These are phyloP conservation scores for Colletotrichum camelliae DNA, from an alignment of 2,329 filamentous ascomycete genomes.

Conservation along the genomic window DNA sequence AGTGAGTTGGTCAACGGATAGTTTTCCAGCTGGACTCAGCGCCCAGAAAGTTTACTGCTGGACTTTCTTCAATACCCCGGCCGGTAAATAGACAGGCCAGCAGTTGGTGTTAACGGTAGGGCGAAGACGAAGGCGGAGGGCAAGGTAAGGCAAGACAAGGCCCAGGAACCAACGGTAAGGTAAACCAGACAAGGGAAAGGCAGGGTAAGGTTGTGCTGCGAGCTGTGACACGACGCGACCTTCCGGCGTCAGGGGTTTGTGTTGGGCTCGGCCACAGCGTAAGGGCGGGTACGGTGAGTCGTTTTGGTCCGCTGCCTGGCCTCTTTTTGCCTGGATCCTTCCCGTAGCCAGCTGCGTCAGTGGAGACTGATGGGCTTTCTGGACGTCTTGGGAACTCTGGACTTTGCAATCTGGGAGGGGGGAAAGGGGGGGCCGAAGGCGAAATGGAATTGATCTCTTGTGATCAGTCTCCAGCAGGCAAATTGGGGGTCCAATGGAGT, in stretches of 20 bases:
- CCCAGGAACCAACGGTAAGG: background rate
- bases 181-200: background rate
- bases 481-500: conserved; percentile 19
- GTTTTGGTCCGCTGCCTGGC: background rate
- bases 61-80: background rate
- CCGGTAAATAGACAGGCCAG: background rate
- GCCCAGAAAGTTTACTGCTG: conserved; percentile 11
- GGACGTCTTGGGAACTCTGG: background rate
- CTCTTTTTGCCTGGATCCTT: background rate
- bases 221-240: conserved; percentile 16
- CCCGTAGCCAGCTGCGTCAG: background rate
- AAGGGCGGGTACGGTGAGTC: conserved; percentile 3
- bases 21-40: background rate
- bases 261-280: conserved; percentile 6
- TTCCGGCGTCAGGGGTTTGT: conserved; percentile 20
- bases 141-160: background rate
- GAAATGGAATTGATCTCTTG: conserved; percentile 4
- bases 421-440: background rate
- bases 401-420: background rate
- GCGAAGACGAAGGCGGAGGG: background rate
- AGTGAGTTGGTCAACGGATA: background rate
- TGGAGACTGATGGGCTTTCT: background rate
- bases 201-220: background rate
- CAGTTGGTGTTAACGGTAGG: conserved; percentile 1
- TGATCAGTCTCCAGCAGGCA: conserved; percentile 19